Conservation (phyloP, 176 grass and related monocot species). For the Metroxylon sagu region DNA sequence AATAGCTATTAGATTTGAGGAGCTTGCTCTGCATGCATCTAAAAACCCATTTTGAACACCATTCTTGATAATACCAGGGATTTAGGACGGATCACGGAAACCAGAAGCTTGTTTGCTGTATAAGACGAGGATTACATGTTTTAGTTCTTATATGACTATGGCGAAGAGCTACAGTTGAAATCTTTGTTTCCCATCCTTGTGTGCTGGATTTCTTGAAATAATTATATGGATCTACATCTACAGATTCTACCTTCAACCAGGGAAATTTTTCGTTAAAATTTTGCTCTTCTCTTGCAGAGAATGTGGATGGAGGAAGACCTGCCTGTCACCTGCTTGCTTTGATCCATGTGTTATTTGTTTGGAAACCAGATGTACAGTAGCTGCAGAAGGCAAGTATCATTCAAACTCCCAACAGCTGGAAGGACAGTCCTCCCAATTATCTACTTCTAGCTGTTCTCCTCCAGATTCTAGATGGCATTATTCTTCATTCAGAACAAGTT, state of each 20-base stretch:
- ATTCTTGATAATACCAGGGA: no score
- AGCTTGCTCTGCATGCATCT: no score
- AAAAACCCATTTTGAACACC: no score
- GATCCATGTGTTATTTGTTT: slow-evolving; percentile 94
- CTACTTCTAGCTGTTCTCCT: no score
- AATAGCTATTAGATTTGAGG: no score
- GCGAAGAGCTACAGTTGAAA: no score
- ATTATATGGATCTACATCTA: not conserved
- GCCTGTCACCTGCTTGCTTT: slow-evolving; percentile 40
- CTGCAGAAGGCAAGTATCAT: slow-evolving; percentile 60
- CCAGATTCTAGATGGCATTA: not conserved
- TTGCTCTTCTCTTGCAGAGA: slow-evolving; percentile 35
- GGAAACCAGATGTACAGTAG: slow-evolving; percentile 77
- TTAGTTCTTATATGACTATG: no score
- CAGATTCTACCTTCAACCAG: not conserved
- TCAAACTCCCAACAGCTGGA: not conserved
- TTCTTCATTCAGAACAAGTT: not conserved
- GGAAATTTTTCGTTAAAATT: not conserved
- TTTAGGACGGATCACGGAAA: no score
- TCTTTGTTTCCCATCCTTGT: no score
- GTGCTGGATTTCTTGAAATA: not conserved
- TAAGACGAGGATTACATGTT: no score
- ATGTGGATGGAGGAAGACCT: slow-evolving; percentile 83
- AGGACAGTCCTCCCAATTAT: no score
- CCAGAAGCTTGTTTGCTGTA: no score